phyloP scores from a whole-genome alignment of 2,329 filamentous ascomycete species.

The Phaeosphaeriaceae sp. region DNA sequence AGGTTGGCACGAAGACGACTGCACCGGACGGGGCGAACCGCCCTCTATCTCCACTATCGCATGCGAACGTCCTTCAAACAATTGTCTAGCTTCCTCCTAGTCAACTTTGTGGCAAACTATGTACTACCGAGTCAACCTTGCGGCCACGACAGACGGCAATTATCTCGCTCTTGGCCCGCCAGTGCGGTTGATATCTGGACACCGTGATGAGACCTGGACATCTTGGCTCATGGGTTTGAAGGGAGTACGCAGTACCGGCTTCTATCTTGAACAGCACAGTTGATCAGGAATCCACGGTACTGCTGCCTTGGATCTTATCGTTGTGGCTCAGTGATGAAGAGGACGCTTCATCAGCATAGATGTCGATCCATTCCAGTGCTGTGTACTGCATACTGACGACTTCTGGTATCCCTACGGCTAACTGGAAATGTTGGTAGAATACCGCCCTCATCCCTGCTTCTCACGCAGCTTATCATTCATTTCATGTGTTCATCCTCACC shows the following conservation, averaged over 20 bases:
- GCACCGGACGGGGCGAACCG: conserved; percentile 25
- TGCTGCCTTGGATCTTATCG: too few species aligned
- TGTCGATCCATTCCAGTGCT: too few species aligned
- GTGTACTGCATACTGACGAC: background rate
- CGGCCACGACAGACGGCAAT: background rate
- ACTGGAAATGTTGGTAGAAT: background rate
- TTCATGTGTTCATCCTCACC: conserved; percentile 5
- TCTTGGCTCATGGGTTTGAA: background rate
- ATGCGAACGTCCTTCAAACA: background rate
- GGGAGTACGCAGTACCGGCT: background rate
- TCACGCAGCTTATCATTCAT: conserved; percentile 2
- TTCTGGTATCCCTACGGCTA: conserved; percentile 8
- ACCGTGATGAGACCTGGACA: too few species aligned
- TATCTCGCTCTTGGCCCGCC: background rate
- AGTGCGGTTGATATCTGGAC: background rate
- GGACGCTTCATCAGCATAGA: too few species aligned
- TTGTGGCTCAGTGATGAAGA: too few species aligned
- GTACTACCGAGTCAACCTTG: background rate
- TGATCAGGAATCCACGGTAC: too few species aligned
- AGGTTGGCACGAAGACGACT: conserved; percentile 1
- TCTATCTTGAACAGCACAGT: too few species aligned
- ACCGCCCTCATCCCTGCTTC: conserved; percentile 2
- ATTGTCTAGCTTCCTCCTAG: background rate
- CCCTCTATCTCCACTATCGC: conserved; percentile 13
- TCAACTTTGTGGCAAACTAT: background rate